phyloP scores from a whole-genome alignment of 345 rosid species.

The Chamaenerion angustifolium region DNA sequence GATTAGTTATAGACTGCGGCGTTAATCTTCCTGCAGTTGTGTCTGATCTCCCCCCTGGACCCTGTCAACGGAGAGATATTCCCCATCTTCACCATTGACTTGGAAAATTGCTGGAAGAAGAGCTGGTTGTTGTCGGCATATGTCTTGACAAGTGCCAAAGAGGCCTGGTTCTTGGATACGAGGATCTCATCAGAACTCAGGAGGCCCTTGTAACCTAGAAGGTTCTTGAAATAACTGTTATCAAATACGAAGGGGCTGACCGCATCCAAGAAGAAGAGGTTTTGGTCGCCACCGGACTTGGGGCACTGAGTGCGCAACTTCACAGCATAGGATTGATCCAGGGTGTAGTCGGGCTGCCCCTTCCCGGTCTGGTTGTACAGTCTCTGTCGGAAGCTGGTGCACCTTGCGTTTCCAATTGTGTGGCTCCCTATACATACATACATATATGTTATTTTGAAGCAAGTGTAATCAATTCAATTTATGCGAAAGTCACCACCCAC shows the following conservation, averaged over 20 bases:
- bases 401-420: constrained; percentile 73
- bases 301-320: constrained; percentile 39
- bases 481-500: too few relatives aligned
- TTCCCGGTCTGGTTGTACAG: constrained; percentile 75
- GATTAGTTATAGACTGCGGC: constrained; percentile 6
- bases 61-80: constrained; percentile 78
- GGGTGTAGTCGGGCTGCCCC: constrained; percentile 60
- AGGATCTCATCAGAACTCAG: constrained; percentile 73
- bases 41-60: constrained; percentile 65
- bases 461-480: too few relatives aligned
- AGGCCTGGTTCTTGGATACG: constrained; percentile 34
- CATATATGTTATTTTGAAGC: too few relatives aligned
- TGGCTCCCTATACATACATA: constrained; percentile 59
- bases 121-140: constrained; percentile 48
- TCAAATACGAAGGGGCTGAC: constrained; percentile 49
- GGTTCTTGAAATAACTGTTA: constrained; percentile 71
- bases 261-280: constrained; percentile 47
- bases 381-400: constrained; percentile 88
- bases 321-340: constrained; percentile 48
- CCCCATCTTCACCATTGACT: constrained; percentile 88
- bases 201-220: constrained; percentile 58
- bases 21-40: constrained; percentile 64
- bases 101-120: constrained; percentile 65
- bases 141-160: constrained; percentile 57
- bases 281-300: constrained; percentile 52